Percentiles rank a stretch among this genome's conserved stretches.
Conservation (phyloP, 257 asterid species). For the Cynanchum wilfordii region DNA sequence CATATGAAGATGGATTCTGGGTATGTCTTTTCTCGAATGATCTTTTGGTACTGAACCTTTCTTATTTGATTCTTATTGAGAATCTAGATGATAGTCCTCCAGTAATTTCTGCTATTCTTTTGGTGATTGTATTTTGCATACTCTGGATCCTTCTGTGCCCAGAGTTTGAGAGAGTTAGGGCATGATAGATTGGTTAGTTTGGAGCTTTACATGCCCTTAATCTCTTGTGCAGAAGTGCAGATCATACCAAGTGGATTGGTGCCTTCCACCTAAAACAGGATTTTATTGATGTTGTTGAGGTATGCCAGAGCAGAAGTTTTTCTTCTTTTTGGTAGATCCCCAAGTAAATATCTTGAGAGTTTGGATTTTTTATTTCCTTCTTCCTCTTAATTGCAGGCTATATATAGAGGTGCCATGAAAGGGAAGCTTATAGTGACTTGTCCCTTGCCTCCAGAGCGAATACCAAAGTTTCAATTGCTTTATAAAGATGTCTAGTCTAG, state of each 20-base stretch:
- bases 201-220: background rate
- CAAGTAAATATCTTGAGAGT: no score
- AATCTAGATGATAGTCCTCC: background rate
- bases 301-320: slow-evolving; percentile 20
- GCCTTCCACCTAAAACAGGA: slow-evolving; percentile 74
- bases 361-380: no score
- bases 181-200: background rate
- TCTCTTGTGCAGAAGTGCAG: slow-evolving; percentile 62
- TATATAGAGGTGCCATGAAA: slow-evolving; percentile 90
- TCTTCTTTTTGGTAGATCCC: background rate
- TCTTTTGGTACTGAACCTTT: background rate
- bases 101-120: background rate
- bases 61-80: background rate
- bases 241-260: slow-evolving; percentile 90
- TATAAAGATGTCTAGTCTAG: slow-evolving; percentile 83
- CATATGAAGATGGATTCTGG: slow-evolving; percentile 98
- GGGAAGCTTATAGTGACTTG: slow-evolving; percentile 86
- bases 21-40: slow-evolving; percentile 29
- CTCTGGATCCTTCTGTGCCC: background rate
- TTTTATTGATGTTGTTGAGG: slow-evolving; percentile 93
- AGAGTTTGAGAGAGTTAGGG: background rate
- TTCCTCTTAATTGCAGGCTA: slow-evolving; percentile 50
- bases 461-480: slow-evolving; percentile 77
- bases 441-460: slow-evolving; percentile 81
- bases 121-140: background rate